phyloP scores from a whole-genome alignment of 345 rosid genomes.

The Syzygium jambos region DNA sequence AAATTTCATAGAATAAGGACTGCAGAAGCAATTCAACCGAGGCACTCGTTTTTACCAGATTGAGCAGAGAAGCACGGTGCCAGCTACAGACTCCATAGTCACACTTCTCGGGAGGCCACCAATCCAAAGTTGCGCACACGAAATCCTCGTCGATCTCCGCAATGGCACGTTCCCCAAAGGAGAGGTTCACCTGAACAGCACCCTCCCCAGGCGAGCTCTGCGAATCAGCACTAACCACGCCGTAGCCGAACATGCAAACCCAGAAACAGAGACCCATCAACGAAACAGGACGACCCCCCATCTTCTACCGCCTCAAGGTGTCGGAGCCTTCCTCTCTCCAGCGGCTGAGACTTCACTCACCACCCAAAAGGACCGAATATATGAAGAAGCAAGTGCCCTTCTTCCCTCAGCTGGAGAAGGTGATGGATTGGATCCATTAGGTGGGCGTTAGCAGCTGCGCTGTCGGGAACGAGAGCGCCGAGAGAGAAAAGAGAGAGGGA shows the following conservation, averaged over 20 bases:
- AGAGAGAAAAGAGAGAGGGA: neutral
- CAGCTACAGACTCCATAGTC: constrained; percentile 90
- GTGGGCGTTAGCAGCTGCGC: neutral
- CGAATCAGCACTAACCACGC: constrained; percentile 10
- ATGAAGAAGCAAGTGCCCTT: neutral
- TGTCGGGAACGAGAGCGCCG: neutral
- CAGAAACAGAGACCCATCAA: constrained; percentile 19
- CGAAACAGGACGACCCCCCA: constrained; percentile 33
- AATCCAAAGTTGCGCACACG: constrained; percentile 89
- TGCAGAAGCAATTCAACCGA: neutral
- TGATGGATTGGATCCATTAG: neutral
- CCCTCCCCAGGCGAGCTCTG: neutral
- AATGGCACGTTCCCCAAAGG: constrained; percentile 43
- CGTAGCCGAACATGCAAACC: constrained; percentile 11
- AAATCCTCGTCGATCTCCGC: constrained; percentile 76
- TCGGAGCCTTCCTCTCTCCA: neutral
- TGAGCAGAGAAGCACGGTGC: constrained; percentile 82
- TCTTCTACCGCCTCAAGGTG: neutral
- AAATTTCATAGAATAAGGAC: neutral
- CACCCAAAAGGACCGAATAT: neutral
- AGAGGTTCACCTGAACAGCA: constrained; percentile 33
- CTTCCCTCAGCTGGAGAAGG: neutral
- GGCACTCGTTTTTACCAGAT: constrained; percentile 37
- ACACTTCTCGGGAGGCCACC: constrained; percentile 99
- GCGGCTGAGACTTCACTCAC: neutral